These are phyloP conservation scores for Eucalyptus regnans DNA, from an alignment of 345 rosid genomes.

Conservation along the genomic window DNA sequence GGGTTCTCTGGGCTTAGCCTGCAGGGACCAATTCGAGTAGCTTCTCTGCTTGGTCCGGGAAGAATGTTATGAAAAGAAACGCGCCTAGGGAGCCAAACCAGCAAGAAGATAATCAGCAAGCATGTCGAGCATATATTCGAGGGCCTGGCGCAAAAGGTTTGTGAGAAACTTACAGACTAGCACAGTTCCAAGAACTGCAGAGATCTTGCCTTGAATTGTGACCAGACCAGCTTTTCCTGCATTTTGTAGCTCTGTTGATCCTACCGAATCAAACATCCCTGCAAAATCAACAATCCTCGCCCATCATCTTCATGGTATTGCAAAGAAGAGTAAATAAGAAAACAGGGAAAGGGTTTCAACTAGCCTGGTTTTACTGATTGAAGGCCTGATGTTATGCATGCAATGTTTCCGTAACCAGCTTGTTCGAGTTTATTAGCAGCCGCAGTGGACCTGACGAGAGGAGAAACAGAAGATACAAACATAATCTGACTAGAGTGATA, in stretches of 20 bases:
- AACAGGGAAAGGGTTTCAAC: background rate
- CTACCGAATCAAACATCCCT: slow-evolving; percentile 78
- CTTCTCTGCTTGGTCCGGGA: slow-evolving; percentile 94
- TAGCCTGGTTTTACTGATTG: slow-evolving; percentile 82
- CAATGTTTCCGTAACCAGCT: slow-evolving; percentile 64
- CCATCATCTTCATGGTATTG: background rate
- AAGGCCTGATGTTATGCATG: slow-evolving; percentile 83
- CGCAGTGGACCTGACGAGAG: slow-evolving; percentile 61
- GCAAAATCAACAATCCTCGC: background rate
- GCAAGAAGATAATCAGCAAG: background rate
- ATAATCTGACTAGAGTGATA: background rate
- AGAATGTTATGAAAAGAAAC: slow-evolving; percentile 68
- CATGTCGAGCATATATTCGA: background rate
- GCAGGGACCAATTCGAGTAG: slow-evolving; percentile 36
- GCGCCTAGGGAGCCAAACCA: slow-evolving; percentile 44
- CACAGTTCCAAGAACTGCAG: slow-evolving; percentile 86
- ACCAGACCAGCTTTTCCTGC: slow-evolving; percentile 94
- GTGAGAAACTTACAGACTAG: slow-evolving; percentile 59
- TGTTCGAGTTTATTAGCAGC: slow-evolving; percentile 69
- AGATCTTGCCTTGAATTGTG: slow-evolving; percentile 83
- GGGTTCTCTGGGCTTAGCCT: slow-evolving; percentile 11
- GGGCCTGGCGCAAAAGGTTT: too few species aligned
- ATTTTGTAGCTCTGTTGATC: slow-evolving; percentile 55
- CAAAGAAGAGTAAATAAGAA: background rate
- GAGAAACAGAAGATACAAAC: background rate